Evolutionary conservation across 2,329 filamentous ascomycete species (phyloP).

Genomic region (Orbilia quercus): DNA sequence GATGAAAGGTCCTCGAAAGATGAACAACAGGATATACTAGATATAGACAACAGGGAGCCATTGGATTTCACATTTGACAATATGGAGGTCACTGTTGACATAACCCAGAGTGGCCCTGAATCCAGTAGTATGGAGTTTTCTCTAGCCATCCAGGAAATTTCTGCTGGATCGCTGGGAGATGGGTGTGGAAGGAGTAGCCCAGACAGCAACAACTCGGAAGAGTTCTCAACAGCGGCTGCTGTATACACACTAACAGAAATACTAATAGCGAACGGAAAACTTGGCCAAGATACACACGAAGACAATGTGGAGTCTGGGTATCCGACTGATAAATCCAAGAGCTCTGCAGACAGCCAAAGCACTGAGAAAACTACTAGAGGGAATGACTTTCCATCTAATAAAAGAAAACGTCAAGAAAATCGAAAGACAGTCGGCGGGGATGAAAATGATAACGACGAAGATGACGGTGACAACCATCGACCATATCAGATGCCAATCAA

Average conservation of each 20-base stretch:
- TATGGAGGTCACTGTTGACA: no score
- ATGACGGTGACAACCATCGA: not conserved
- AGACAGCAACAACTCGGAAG: conserved; percentile 12
- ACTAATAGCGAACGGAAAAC: not conserved
- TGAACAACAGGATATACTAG: no score
- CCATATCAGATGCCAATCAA: not conserved
- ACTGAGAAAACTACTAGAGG: not conserved
- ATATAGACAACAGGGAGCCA: no score
- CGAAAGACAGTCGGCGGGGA: not conserved
- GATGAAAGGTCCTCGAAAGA: no score
- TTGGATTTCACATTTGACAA: no score
- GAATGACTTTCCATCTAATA: not conserved
- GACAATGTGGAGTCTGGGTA: not conserved
- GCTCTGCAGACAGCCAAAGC: not conserved
- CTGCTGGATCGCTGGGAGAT: no score
- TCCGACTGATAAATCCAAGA: not conserved
- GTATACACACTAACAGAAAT: conserved; percentile 5
- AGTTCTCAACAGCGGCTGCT: conserved; percentile 1
- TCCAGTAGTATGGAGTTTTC: no score
- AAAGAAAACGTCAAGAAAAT: conserved; percentile 3
- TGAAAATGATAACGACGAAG: not conserved
- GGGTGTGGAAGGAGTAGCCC: no score
- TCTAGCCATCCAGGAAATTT: no score
- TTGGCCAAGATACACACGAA: not conserved
- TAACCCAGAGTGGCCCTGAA: no score